These are phyloP conservation scores for Metrosideros polymorpha DNA, from an alignment of 441 rosid species.

Conservation along the genomic window DNA sequence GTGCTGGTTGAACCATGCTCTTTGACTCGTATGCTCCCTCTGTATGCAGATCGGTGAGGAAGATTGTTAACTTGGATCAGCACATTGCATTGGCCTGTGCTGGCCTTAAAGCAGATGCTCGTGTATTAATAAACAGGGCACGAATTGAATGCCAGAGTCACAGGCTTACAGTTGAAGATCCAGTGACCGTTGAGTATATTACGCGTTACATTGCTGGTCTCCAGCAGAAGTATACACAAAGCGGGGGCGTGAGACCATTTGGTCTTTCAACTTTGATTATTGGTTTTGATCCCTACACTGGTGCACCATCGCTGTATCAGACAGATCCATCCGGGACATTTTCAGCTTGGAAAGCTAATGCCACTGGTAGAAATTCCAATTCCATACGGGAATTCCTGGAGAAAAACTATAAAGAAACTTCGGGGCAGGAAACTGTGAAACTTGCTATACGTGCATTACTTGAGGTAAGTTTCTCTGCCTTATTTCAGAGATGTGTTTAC, in stretches of 20 bases:
- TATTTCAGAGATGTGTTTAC: not conserved
- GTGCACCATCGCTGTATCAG: slow-evolving; percentile 68
- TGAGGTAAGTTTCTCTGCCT: slow-evolving; percentile 23
- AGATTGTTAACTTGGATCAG: slow-evolving; percentile 84
- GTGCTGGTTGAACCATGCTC: not conserved
- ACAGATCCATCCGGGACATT: slow-evolving; percentile 93
- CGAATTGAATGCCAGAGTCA: slow-evolving; percentile 87
- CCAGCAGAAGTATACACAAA: slow-evolving; percentile 90
- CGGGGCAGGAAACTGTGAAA: slow-evolving; percentile 85
- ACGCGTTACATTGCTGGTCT: slow-evolving; percentile 87
- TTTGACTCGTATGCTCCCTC: not conserved
- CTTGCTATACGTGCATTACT: slow-evolving; percentile 85
- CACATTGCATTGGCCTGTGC: slow-evolving; percentile 90
- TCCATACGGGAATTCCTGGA: slow-evolving; percentile 60
- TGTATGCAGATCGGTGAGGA: slow-evolving; percentile 58
- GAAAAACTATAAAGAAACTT: slow-evolving; percentile 77
- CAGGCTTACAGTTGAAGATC: slow-evolving; percentile 86
- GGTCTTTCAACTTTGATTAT: slow-evolving; percentile 88
- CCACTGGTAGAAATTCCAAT: slow-evolving; percentile 90
- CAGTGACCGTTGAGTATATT: slow-evolving; percentile 85
- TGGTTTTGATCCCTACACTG: slow-evolving; percentile 77
- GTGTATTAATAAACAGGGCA: slow-evolving; percentile 70
- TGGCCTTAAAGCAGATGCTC: slow-evolving; percentile 95
- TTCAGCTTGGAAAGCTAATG: slow-evolving; percentile 96
- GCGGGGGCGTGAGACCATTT: slow-evolving; percentile 92